These are phyloP conservation scores for Perilla frutescens DNA, from an alignment of 257 asterid genomes.

Conservation along the genomic window DNA sequence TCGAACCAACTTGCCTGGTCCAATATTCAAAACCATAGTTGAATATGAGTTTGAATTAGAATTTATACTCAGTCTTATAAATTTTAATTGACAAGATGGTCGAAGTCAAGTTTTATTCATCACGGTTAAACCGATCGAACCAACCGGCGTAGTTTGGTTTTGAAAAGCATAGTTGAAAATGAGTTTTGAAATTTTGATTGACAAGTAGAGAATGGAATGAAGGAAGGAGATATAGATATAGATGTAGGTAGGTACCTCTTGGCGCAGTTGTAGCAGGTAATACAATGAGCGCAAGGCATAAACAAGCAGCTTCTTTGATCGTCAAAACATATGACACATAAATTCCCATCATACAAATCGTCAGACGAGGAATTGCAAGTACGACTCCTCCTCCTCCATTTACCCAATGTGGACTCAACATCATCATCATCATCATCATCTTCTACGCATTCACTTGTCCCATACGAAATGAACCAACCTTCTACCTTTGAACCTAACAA, in stretches of 20 bases:
- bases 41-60: no score
- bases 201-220: no score
- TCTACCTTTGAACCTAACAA: constrained; percentile 47
- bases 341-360: constrained; percentile 64
- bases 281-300: constrained; percentile 74
- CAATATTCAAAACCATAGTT: no score
- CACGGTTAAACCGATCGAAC: no score
- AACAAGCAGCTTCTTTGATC: constrained; percentile 60
- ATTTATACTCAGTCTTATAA: no score
- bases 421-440: constrained; percentile 43
- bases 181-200: no score
- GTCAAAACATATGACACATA: constrained; percentile 77
- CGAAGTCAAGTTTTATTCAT: no score
- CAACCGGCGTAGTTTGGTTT: no score
- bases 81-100: no score
- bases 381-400: neutral
- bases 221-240: no score
- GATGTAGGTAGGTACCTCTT: constrained; percentile 43
- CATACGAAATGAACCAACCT: constrained; percentile 40
- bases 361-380: constrained; percentile 43
- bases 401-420: constrained; percentile 9
- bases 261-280: constrained; percentile 67
- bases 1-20: no score
- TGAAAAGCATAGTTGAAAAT: no score
- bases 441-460: constrained; percentile 37